Base-by-base conservation (phyloP, 2,329 filamentous ascomycete species). In the Mycocentrospora acerina region DNA sequence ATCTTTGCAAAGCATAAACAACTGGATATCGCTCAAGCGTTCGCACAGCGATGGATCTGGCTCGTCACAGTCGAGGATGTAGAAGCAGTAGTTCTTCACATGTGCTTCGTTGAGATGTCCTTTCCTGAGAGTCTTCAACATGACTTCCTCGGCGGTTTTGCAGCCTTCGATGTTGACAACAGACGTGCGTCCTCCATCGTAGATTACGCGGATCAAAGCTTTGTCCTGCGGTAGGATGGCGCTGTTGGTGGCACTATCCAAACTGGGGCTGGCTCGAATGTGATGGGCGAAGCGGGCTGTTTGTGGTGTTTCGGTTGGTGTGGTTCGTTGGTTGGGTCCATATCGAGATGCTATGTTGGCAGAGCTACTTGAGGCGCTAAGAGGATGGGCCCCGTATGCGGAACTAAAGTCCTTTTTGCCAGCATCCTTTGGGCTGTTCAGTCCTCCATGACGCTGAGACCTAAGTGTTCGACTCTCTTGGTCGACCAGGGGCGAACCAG, bases 31-130 rank as follows among this genome's bases (percentile, higher is more conserved):
- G 24, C 85, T 84, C 26, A 97, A 76, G 33, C 88, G 83, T 44
- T 90, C 83, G 64, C 88, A 94, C 60, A 90, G 83, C 33, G 78
- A 80, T 19, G 89, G 85, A 53, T 93, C 85, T 2, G 90, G 84
- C 32, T 96, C 89, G 26, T 89, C 74, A 34, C 90, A 91, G 51
- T 88, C 85, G 42, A 97, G 76, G 1, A 95, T 85, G 75, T 93
- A 97, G 71, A 98, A 97, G 72, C 90, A 96, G 71, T 95, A 97
- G 60, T 94, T 95, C 57, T 90, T 82, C 64, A 93, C 87, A 59
- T 96, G 90, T 47, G 91, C 88, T 61, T 95, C 90, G 15, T 90
- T 87, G 19, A 95, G 78, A 27, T 84, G 83, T 48, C 95, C 88
- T 66, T 97, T 97, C 53, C 86, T 82, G 29, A 97, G 71, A 0